Evolutionary conservation across 78 protist genomes (phyloP).

Genomic region (Capsaspora owczarzaki): DNA sequence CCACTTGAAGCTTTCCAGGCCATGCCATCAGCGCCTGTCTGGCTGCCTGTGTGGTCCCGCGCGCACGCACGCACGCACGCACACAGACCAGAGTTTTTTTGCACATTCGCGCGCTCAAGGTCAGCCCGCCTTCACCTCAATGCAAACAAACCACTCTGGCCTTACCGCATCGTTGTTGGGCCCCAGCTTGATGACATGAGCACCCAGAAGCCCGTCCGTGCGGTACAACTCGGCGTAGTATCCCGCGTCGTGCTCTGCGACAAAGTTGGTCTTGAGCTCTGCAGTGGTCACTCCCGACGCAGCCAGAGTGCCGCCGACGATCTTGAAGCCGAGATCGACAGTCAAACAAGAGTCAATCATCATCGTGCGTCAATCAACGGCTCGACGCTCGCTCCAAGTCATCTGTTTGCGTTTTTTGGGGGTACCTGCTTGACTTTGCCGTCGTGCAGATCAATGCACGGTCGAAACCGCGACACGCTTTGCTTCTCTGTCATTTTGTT

Average conservation of each 20-base stretch:
- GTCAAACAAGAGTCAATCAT: too few relatives aligned
- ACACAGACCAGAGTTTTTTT: too few relatives aligned
- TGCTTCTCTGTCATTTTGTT: too few relatives aligned
- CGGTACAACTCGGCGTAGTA: neutral
- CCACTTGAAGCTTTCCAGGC: constrained; percentile 41
- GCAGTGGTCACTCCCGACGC: neutral
- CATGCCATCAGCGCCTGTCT: constrained; percentile 14
- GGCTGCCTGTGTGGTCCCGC: too few relatives aligned
- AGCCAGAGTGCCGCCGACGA: neutral
- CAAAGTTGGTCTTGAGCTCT: neutral
- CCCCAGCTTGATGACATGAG: constrained; percentile 44
- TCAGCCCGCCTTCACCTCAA: too few relatives aligned
- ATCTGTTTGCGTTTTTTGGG: neutral
- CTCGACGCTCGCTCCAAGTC: neutral
- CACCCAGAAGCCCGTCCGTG: constrained; percentile 25
- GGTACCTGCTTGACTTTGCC: constrained; percentile 24
- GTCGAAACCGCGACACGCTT: too few relatives aligned
- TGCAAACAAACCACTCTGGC: too few relatives aligned
- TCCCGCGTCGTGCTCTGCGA: neutral
- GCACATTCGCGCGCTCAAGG: too few relatives aligned
- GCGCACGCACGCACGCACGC: too few relatives aligned
- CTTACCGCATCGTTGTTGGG: constrained; percentile 31
- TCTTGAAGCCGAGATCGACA: neutral
- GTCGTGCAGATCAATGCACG: constrained; percentile 40
- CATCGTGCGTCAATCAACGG: neutral